Percentiles rank a stretch among this genome's conserved stretches.
These are phyloP conservation scores for Avena sativa DNA, from an alignment of 176 grass and related monocot species.

Conservation along the genomic window DNA sequence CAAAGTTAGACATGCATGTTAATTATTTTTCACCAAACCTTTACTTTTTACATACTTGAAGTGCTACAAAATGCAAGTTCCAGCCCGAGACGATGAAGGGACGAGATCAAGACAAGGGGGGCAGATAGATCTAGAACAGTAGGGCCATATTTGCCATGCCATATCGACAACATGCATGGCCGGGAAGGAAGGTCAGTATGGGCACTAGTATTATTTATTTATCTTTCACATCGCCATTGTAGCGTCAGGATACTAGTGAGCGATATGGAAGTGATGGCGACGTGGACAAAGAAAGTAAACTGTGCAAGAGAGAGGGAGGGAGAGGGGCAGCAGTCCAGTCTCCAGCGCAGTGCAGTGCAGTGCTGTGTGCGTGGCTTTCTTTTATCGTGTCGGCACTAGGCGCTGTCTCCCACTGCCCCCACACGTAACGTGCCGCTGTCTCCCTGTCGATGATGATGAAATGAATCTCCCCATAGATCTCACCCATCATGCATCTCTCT, in stretches of 20 bases:
- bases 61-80: background rate
- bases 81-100: background rate
- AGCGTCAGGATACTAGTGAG: slow-evolving; percentile 32
- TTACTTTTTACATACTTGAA: background rate
- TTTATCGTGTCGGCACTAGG: slow-evolving; percentile 72
- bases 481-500: background rate
- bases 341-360: background rate
- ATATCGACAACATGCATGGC: background rate
- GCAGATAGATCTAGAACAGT: slow-evolving; percentile 20
- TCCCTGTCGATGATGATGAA: background rate
- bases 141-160: background rate
- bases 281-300: slow-evolving; percentile 53
- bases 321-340: background rate
- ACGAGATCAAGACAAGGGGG: background rate
- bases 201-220: background rate
- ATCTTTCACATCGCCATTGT: background rate
- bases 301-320: slow-evolving; percentile 15
- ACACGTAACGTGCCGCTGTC: slow-evolving; percentile 61
- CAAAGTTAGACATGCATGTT: too few species aligned
- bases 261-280: slow-evolving; percentile 53
- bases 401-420: slow-evolving; percentile 55
- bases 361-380: slow-evolving; percentile 44
- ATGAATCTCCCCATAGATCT: slow-evolving; percentile 42
- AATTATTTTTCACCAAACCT: background rate
- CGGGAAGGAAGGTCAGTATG: slow-evolving; percentile 23